These are phyloP conservation scores for Pseudomonodictys pantanalensis DNA, from an alignment of 495 filamentous ascomycete species.

Conservation along the genomic window DNA sequence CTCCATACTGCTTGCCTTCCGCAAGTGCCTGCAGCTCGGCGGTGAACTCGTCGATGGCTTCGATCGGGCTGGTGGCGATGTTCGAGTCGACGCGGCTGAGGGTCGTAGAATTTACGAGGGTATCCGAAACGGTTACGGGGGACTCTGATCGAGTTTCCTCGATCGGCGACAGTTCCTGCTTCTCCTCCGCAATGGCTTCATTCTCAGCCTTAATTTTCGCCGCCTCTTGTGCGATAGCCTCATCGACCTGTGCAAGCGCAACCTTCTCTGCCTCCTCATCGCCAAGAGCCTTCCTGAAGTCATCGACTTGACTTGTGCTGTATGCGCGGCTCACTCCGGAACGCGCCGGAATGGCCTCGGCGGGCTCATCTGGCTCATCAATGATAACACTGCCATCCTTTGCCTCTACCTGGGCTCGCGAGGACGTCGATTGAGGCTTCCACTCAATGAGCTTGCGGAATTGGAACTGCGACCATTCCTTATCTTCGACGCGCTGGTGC, in stretches of 20 bases:
- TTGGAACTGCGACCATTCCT: conserved; percentile 89
- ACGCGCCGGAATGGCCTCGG: conserved; percentile 49
- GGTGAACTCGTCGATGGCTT: conserved; percentile 56
- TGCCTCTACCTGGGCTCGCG: conserved; percentile 51
- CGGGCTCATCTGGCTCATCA: conserved; percentile 47
- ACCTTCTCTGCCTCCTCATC: conserved; percentile 52
- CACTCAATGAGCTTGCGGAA: conserved; percentile 82
- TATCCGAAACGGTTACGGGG: conserved; percentile 25
- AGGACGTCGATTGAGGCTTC: conserved; percentile 57
- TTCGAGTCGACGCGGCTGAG: conserved; percentile 31
- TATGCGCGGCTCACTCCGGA: conserved; percentile 45
- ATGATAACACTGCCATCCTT: conserved; percentile 49
- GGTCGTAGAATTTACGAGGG: conserved; percentile 18
- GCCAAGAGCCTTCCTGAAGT: conserved; percentile 57
- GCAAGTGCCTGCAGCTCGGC: conserved; percentile 71
- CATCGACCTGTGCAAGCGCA: conserved; percentile 58
- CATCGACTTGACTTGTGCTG: conserved; percentile 51
- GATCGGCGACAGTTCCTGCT: conserved; percentile 41
- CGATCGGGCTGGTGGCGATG: conserved; percentile 17
- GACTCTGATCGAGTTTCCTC: conserved; percentile 29
- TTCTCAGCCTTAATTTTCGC: conserved; percentile 38
- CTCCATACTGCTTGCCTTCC: conserved; percentile 64
- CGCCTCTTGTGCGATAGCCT: conserved; percentile 62
- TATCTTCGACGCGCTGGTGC: conserved; percentile 65
- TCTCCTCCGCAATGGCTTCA: conserved; percentile 34